A percentile compares a stretch with the other conserved stretches of the same genome.
phyloP scores from a whole-genome alignment of 2,329 filamentous ascomycete genomes.

The Rutstroemia sp. region DNA sequence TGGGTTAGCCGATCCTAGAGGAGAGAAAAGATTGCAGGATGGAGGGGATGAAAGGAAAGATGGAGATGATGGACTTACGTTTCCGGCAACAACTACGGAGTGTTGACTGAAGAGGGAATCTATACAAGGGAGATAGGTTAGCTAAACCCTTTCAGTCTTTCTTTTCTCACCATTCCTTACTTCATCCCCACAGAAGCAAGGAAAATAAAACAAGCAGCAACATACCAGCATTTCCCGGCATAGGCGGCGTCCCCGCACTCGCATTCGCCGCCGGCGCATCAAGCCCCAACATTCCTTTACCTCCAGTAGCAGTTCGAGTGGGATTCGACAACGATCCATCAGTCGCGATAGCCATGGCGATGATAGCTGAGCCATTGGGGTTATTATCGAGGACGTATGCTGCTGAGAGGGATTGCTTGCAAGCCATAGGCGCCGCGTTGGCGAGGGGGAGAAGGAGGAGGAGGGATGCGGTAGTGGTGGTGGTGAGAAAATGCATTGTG shows the following conservation, averaged over 20 bases:
- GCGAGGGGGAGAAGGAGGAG: background rate
- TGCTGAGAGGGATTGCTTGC: slow-evolving; percentile 17
- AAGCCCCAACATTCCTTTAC: slow-evolving; percentile 37
- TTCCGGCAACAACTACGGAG: slow-evolving; percentile 37
- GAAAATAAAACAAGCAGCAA: background rate
- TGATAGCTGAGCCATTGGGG: slow-evolving; percentile 35
- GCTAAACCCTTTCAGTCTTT: background rate
- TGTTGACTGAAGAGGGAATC: slow-evolving; percentile 47
- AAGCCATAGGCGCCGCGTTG: background rate
- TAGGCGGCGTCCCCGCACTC: background rate
- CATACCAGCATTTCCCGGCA: background rate
- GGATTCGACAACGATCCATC: slow-evolving; percentile 42
- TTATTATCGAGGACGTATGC: slow-evolving; percentile 52
- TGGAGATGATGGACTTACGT: slow-evolving; percentile 1
- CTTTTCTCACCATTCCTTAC: background rate
- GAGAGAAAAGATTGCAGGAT: no score
- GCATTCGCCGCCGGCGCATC: slow-evolving; percentile 18
- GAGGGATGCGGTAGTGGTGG: no score
- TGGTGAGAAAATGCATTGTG: background rate
- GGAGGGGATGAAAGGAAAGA: no score
- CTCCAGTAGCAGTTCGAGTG: slow-evolving; percentile 37
- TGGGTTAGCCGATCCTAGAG: background rate
- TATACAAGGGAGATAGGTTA: background rate
- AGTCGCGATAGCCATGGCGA: slow-evolving; percentile 38
- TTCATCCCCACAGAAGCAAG: background rate